phyloP scores from a whole-genome alignment of 768 basidiomycete species.

The Gymnopilus junonius region DNA sequence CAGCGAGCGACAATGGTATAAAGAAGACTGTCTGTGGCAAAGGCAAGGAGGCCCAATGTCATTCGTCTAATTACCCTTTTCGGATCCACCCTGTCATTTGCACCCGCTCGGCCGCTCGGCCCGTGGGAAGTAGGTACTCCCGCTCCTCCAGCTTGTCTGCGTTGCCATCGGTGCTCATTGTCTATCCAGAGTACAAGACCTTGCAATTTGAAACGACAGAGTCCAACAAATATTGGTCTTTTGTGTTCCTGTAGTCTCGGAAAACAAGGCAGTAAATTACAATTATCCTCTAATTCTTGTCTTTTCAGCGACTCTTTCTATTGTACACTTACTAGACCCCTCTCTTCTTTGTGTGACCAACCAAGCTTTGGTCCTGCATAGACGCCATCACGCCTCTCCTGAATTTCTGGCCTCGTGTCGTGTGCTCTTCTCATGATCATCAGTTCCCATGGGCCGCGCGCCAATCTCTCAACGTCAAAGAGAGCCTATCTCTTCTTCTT shows the following conservation, averaged over 20 bases:
- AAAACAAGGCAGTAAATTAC: background rate
- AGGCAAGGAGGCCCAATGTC: constrained; percentile 27
- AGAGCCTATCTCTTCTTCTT: constrained; percentile 18
- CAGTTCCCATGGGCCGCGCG: constrained; percentile 10
- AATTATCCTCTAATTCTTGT: background rate
- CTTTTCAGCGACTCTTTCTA: background rate
- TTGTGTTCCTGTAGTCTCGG: background rate
- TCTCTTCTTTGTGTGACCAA: background rate
- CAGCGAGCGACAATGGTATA: constrained; percentile 18
- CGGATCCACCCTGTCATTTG: constrained; percentile 19
- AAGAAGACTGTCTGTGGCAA: constrained; percentile 12
- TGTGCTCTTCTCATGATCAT: background rate
- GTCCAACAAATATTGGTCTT: background rate
- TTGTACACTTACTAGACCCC: background rate
- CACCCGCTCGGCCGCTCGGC: constrained; percentile 22
- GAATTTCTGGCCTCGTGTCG: constrained; percentile 10
- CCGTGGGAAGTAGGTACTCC: constrained; percentile 21
- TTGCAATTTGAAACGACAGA: background rate
- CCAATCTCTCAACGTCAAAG: constrained; percentile 12
- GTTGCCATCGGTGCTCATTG: background rate
- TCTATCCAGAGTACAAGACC: background rate
- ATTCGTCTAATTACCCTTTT: constrained; percentile 36
- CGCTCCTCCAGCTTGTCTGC: constrained; percentile 3
- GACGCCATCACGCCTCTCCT: background rate
- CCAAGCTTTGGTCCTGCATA: background rate